Evolutionary conservation across 2,329 filamentous ascomycete species (phyloP).

Genomic region (Fusarium clavum): DNA sequence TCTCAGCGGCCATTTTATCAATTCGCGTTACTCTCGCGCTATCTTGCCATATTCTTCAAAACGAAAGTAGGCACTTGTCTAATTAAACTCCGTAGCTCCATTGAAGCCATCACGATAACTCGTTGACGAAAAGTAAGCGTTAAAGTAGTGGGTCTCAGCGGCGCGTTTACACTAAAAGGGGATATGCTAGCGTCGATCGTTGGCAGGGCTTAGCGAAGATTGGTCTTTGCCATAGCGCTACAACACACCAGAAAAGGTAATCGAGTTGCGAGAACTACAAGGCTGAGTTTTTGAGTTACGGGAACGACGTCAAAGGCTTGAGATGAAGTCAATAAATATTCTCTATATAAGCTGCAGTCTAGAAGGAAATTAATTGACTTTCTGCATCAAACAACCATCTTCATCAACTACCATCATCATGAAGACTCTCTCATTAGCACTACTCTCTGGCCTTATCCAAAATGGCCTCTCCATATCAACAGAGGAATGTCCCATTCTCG

Average conservation of each 20-base stretch:
- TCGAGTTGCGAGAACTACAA: not conserved
- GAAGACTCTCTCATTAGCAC: not conserved
- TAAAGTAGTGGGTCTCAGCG: not conserved
- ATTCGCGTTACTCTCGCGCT: not conserved
- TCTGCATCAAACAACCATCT: not conserved
- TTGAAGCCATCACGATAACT: not conserved
- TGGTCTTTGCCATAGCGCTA: not conserved
- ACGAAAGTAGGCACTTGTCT: not conserved
- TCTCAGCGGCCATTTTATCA: not conserved
- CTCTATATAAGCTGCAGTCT: too few relatives aligned
- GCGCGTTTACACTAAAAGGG: not conserved
- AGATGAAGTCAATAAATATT: too few relatives aligned
- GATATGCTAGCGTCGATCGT: not conserved
- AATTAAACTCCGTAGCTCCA: not conserved
- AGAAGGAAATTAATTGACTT: not conserved
- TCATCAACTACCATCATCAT: not conserved
- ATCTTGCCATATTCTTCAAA: not conserved
- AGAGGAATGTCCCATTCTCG: conserved; percentile 11
- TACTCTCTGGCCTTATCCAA: not conserved
- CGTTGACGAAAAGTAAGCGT: not conserved
- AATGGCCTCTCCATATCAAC: not conserved
- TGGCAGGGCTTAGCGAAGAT: not conserved
- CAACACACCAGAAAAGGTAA: not conserved
- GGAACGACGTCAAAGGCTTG: not conserved
- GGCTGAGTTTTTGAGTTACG: not conserved